Evolutionary conservation across 257 asterid genomes (phyloP).

Genomic region (Solanum phureja): DNA sequence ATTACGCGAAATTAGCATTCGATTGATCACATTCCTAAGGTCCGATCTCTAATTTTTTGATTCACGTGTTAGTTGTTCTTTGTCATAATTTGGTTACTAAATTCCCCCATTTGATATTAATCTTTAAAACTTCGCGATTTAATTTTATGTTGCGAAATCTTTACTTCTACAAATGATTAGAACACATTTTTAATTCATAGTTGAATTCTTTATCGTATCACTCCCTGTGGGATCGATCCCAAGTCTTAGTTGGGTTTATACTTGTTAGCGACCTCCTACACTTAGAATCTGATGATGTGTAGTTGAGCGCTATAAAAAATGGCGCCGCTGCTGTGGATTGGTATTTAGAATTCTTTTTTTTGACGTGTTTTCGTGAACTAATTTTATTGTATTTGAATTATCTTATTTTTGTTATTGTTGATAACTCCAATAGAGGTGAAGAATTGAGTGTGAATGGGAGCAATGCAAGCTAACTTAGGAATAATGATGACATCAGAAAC

Average conservation of each 20-base stretch:
- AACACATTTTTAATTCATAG: neutral
- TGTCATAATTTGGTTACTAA: no score
- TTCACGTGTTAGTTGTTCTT: no score
- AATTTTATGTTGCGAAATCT: no score
- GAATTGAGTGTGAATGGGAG: neutral
- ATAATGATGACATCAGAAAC: no score
- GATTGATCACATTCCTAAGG: no score
- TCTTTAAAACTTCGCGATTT: no score
- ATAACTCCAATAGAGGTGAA: no score
- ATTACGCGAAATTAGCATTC: no score
- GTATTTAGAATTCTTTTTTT: no score
- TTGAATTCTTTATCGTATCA: no score
- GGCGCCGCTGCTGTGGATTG: rapidly evolving
- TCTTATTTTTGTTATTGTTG: neutral
- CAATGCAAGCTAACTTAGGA: neutral
- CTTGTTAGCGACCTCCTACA: neutral
- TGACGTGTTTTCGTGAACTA: neutral
- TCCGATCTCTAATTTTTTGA: no score
- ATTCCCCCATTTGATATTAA: no score
- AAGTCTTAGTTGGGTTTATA: neutral
- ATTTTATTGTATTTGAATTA: neutral
- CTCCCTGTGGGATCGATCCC: neutral
- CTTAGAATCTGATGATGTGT: neutral
- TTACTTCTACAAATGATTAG: neutral
- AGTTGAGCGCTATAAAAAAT: neutral